These are phyloP conservation scores for Saccharomycopsis microspora DNA, from an alignment of 805 yeast genomes.

Conservation along the genomic window DNA sequence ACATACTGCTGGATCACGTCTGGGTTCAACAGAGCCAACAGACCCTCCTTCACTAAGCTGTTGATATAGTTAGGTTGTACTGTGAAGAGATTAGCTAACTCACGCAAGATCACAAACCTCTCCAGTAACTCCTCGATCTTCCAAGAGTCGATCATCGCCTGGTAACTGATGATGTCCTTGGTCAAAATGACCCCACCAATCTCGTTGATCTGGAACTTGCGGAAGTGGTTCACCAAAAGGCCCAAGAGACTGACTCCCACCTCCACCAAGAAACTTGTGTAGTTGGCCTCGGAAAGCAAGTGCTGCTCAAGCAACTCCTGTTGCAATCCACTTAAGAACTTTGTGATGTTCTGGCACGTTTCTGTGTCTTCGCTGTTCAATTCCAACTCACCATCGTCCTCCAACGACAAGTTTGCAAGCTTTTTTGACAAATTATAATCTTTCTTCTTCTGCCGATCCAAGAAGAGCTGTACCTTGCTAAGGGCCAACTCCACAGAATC, in stretches of 20 bases:
- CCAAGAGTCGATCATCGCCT: constrained; percentile 60
- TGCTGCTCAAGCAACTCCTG: constrained; percentile 9
- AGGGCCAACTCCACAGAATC: constrained; percentile 46
- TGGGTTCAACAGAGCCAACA: constrained; percentile 53
- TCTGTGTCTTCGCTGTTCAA: constrained; percentile 44
- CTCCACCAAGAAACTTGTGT: constrained; percentile 37
- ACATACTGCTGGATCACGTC: constrained; percentile 54
- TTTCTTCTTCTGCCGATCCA: constrained; percentile 60
- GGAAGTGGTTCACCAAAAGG: constrained; percentile 58
- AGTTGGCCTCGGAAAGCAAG: constrained; percentile 25
- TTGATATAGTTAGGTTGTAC: constrained; percentile 73
- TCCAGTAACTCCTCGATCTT: constrained; percentile 46
- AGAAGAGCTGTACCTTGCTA: constrained; percentile 35
- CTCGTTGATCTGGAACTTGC: constrained; percentile 63
- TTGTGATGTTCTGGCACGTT: constrained; percentile 54
- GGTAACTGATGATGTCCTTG: constrained; percentile 72
- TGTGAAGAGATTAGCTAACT: constrained; percentile 73
- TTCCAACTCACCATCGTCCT: constrained; percentile 17
- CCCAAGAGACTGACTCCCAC: constrained; percentile 50
- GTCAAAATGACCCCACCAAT: constrained; percentile 78
- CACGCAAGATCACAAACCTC: constrained; percentile 60
- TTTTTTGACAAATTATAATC: constrained; percentile 41
- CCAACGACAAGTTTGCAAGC: constrained; percentile 4
- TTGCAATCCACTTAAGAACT: constrained; percentile 33
- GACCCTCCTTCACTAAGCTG: constrained; percentile 75